These are phyloP conservation scores for Trichodelitschia bisporula DNA, from an alignment of 495 filamentous ascomycete genomes.

Conservation along the genomic window DNA sequence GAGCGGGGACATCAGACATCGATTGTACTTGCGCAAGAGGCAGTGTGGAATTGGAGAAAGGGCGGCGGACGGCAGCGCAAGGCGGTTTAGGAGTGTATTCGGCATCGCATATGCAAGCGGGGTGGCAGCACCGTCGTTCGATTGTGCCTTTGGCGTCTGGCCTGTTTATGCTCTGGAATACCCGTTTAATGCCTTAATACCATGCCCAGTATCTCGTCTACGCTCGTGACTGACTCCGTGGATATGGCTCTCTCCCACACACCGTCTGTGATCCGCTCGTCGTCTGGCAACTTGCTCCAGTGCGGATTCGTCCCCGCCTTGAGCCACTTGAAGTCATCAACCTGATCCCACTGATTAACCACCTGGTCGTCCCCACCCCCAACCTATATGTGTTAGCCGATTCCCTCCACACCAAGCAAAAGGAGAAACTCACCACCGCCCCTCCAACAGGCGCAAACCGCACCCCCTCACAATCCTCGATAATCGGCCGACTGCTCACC, in stretches of 20 bases:
- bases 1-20: conserved; percentile 32
- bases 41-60: conserved; percentile 75
- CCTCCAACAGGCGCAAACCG: conserved; percentile 46
- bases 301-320: conserved; percentile 69
- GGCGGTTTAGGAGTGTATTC: conserved; percentile 4
- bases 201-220: no score
- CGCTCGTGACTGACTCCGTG: background rate
- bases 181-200: no score
- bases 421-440: background rate
- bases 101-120: background rate
- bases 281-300: conserved; percentile 45
- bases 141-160: no score
- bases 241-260: conserved; percentile 25
- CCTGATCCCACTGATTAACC: conserved; percentile 44
- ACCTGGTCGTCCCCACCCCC: background rate
- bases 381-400: background rate
- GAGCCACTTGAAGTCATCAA: conserved; percentile 96
- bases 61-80: conserved; percentile 32
- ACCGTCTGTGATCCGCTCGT: conserved; percentile 31
- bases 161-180: no score
- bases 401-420: conserved; percentile 4
- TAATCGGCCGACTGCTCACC: conserved; percentile 66
- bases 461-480: conserved; percentile 64
- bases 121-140: no score
- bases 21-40: conserved; percentile 65